phyloP scores from a whole-genome alignment of 225 moss, liverwort and hornwort species.

The Straminergon stramineum region DNA sequence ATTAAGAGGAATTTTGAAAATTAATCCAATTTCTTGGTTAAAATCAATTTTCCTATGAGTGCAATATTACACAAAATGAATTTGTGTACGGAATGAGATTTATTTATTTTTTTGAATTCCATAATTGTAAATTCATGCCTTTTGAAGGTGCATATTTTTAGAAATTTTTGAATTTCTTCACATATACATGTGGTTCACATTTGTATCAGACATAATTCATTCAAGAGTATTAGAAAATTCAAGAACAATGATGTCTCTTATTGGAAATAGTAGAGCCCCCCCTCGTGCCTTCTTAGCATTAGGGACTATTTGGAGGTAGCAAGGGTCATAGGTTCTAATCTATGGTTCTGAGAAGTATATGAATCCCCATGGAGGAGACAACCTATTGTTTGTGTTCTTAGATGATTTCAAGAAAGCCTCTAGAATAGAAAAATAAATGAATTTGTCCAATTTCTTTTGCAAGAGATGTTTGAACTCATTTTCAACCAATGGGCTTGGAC shows the following conservation, averaged over 20 bases:
- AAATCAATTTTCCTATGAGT: not conserved
- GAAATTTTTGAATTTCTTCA: no score
- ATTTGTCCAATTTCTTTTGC: not conserved
- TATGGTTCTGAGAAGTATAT: not conserved
- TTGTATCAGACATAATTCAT: no score
- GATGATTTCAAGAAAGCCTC: not conserved
- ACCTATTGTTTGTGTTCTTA: no score
- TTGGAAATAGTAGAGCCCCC: no score
- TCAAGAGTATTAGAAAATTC: no score
- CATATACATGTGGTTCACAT: no score
- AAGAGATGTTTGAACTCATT: not conserved
- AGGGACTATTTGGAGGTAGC: no score
- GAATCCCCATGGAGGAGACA: no score
- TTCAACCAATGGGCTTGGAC: not conserved
- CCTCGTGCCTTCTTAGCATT: no score
- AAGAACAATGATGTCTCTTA: no score
- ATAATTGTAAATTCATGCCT: not conserved
- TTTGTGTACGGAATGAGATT: not conserved
- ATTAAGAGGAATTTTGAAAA: not conserved
- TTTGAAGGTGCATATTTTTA: no score
- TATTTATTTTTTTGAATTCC: not conserved
- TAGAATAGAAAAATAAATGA: not conserved
- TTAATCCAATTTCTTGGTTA: not conserved
- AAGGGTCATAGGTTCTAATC: fast-evolving
- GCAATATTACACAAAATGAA: not conserved